Evolutionary conservation across 768 basidiomycete genomes (phyloP), one percentile per base, ranked within the genome.

Genomic region (Astraeus odoratus): DNA sequence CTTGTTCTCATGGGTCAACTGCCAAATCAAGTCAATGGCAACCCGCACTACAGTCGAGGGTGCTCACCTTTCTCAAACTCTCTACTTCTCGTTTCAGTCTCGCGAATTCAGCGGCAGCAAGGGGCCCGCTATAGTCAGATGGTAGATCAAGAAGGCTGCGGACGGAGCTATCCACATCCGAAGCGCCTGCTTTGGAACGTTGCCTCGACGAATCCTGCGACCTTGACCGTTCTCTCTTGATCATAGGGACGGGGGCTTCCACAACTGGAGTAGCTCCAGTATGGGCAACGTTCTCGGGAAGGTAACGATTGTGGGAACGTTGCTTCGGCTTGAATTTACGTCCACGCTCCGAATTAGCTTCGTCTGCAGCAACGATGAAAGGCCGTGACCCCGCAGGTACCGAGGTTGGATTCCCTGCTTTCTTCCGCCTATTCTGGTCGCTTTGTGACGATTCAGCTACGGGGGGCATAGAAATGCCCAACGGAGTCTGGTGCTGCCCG

Each of bases 1-100:
- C 59, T 71, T 78, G 44, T 57, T 64, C 15, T 78, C 74, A 18
- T 67, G 61, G 5, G 69, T 54, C 20, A 71, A 54, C 67, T 71
- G 30, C 5, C 20, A 30, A 29, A 30, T 2, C 10, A 25, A 18
- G 16, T 56, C 16, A 63, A 48, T 19, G n/a, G n/a, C n/a, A 20
- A 39, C 8, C 9, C 27, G 31, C 18, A 6, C 24, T n/a, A n/a
- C n/a, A n/a, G 16, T 12, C 9, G 23, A 24, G 13, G n/a, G 25
- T 46, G 49, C 56, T 42, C 26, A 64, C 67, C 56, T 69, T 76
- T 60, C 77, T 80, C 50, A 80, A 65, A 5, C 50, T 45, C 39
- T 83, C 80, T 4, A 82, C 54, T 51, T 87, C 81, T 26, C 68
- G 72, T 58, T 70, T 77, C 60, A 82, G 60, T 29, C 68, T 69